Base-by-base conservation (phyloP, 2,329 filamentous ascomycete genomes). In the Leptographium procerum region DNA sequence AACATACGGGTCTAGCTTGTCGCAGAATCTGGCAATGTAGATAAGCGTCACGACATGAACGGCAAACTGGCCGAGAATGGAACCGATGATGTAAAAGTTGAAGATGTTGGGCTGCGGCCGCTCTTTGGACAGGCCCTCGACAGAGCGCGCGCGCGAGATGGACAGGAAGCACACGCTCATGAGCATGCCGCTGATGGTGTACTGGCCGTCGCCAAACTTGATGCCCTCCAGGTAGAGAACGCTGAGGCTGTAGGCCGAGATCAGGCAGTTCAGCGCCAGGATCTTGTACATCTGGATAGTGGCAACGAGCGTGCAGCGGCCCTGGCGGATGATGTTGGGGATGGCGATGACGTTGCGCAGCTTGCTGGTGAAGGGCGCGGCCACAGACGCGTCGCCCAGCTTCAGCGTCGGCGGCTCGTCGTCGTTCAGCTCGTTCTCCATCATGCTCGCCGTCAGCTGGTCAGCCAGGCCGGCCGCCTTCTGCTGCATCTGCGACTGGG, bases 271-370 rank as follows among this genome's bases (percentile, higher is more conserved):
- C 60, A 99, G 78, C 9, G 94, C 94, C 56, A 99, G 83, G 66
- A 99, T 99, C 81, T 96, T 99, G 84, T 99, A 99, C 92, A 99
- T 99, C 77, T 99, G 94, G 64, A 99, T 97, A 0, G 94, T 99
- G 34, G 94, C 94, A 57, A 99, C 94, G 24, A 99, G 84, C 9
- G 94, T 99, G 77, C 94, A 99, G 62, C 94, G 88, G 59, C 94
- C 94, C 76, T 99, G 94, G 60, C 94, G 89, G 68, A 99, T 94
- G 67, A 99, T 99, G 75, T 99, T 99, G 56, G 94, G 92, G 60
- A 99, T 91, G 43, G 94, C 94, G 66, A 99, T 84, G 60, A 99
- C 94, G 68, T 99, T 96, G 65, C 91, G 89, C 50, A 99, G 82
- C 76, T 99, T 99, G 70, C 90, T 96, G 0, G 94, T 99, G 72